phyloP scores from a whole-genome alignment of 768 basidiomycete genomes.

The Xerocomellus chrysenteron region DNA sequence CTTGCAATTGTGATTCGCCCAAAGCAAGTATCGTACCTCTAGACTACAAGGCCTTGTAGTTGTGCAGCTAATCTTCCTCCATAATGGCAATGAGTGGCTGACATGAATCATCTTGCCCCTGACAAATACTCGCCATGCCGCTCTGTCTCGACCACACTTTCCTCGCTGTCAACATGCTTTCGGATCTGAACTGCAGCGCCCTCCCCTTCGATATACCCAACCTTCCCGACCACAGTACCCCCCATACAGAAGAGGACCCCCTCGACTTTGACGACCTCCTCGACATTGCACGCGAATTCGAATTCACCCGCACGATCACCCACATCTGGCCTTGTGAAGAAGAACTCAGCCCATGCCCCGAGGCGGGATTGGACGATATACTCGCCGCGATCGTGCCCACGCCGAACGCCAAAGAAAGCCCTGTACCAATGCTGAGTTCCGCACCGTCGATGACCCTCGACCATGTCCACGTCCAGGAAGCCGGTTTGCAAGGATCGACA shows the following conservation, averaged over 20 bases:
- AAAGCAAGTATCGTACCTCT: conserved; percentile 42
- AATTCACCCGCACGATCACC: conserved; percentile 24
- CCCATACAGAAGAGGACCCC: background rate
- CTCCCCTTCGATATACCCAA: conserved; percentile 6
- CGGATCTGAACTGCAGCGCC: conserved; percentile 7
- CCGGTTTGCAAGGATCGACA: background rate
- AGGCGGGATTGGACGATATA: conserved; percentile 20
- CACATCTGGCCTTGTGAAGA: conserved; percentile 21
- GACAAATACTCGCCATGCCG: background rate
- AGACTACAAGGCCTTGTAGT: conserved; percentile 30
- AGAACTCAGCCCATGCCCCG: conserved; percentile 4
- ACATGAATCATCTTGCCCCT: background rate
- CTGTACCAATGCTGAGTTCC: background rate
- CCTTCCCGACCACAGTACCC: background rate
- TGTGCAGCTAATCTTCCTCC: no score
- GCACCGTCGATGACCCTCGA: background rate
- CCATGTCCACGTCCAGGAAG: background rate
- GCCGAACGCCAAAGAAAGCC: conserved; percentile 2
- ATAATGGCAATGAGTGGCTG: conserved; percentile 11
- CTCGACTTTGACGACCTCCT: conserved; percentile 26
- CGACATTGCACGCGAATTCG: conserved; percentile 30
- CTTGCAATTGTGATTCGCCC: conserved; percentile 32
- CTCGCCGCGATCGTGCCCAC: conserved; percentile 10
- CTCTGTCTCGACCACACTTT: background rate
- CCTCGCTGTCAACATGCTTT: conserved; percentile 25